phyloP scores from a whole-genome alignment of 2,329 filamentous ascomycete genomes.

The Arachnomyces sp. region DNA sequence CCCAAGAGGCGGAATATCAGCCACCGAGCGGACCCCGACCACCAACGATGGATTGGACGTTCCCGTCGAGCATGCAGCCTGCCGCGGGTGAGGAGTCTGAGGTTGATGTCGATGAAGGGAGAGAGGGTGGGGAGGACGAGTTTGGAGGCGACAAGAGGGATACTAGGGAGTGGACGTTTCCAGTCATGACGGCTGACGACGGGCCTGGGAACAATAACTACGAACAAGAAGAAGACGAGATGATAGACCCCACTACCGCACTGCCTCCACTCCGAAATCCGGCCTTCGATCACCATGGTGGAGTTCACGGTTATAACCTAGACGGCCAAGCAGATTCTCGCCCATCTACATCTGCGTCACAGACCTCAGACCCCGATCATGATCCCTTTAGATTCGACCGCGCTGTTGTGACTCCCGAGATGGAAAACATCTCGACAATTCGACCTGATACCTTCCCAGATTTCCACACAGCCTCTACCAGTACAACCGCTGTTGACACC shows the following conservation, averaged over 20 bases:
- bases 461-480: too few relatives aligned
- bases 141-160: slow-evolving; percentile 24
- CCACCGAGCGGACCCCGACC: slow-evolving; percentile 32
- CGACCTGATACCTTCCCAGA: slow-evolving; percentile 7
- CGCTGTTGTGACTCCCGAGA: slow-evolving; percentile 19
- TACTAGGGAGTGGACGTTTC: slow-evolving; percentile 49
- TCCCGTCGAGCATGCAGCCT: slow-evolving; percentile 26
- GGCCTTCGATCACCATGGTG: slow-evolving; percentile 9
- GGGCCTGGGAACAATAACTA: slow-evolving; percentile 7
- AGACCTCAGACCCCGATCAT: slow-evolving; percentile 31
- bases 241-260: neutral
- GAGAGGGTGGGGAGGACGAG: slow-evolving; percentile 11
- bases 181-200: slow-evolving; percentile 28
- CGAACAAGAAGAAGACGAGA: slow-evolving; percentile 4
- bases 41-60: slow-evolving; percentile 42
- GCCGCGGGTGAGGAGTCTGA: slow-evolving; percentile 7
- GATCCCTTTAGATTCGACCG: slow-evolving; percentile 37
- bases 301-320: too few relatives aligned
- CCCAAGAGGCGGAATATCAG: slow-evolving; percentile 23
- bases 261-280: too few relatives aligned
- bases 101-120: slow-evolving; percentile 15
- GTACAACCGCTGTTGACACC: too few relatives aligned
- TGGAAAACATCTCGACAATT: slow-evolving; percentile 1
- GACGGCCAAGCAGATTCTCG: slow-evolving; percentile 19
- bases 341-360: slow-evolving; percentile 31